Conservation (phyloP, 2,329 filamentous ascomycete genomes). For the Monilinia polystroma region DNA sequence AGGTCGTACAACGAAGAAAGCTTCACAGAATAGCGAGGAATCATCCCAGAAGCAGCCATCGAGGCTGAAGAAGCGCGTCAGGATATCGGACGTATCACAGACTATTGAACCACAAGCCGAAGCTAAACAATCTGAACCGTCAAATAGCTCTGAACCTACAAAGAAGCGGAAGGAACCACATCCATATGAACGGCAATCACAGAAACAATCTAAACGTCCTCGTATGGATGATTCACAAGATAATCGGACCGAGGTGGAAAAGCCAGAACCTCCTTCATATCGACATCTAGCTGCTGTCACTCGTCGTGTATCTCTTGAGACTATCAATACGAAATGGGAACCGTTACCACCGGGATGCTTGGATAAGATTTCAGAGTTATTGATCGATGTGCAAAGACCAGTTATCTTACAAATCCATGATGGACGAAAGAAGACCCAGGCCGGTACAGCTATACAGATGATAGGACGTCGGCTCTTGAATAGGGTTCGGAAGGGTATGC, state of each 20-base stretch:
- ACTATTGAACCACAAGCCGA: neutral
- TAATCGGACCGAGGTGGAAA: conserved; percentile 15
- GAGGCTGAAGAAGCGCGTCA: conserved; percentile 18
- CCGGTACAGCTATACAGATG: conserved; percentile 52
- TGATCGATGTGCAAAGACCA: conserved; percentile 60
- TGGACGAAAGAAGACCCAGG: conserved; percentile 47
- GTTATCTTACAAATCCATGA: conserved; percentile 57
- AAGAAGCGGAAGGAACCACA: conserved; percentile 16
- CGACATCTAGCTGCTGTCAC: conserved; percentile 53
- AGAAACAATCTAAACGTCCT: conserved; percentile 24
- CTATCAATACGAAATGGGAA: conserved; percentile 68
- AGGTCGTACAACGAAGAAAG: conserved; percentile 7
- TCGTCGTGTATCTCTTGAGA: conserved; percentile 57
- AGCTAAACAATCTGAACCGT: neutral
- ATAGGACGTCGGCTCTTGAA: conserved; percentile 56
- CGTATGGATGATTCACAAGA: conserved; percentile 18
- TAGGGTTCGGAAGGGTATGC: conserved; percentile 59
- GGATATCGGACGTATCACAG: conserved; percentile 17
- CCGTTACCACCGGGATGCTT: conserved; percentile 56
- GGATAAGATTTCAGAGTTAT: conserved; percentile 53
- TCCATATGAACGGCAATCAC: conserved; percentile 8
- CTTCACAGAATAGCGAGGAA: neutral
- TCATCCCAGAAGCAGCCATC: conserved; percentile 2
- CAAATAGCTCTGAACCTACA: neutral
- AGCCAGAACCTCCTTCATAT: conserved; percentile 40